phyloP scores from a whole-genome alignment of 2,329 filamentous ascomycete genomes.

The Chaetoscypha palmicola region DNA sequence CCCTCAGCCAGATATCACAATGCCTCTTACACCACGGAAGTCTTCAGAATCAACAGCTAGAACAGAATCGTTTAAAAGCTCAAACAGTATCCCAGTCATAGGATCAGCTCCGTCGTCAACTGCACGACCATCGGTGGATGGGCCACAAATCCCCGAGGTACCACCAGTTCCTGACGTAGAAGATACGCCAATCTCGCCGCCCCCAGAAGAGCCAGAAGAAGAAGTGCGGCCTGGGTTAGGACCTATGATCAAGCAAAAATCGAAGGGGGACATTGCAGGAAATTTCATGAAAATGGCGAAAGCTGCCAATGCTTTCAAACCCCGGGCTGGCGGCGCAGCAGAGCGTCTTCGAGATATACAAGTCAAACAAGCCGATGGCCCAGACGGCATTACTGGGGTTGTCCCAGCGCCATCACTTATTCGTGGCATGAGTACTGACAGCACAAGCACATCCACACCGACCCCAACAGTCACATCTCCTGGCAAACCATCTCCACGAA shows the following conservation, averaged over 20 bases:
- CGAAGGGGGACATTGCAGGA: slow-evolving; percentile 65
- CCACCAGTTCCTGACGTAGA: slow-evolving; percentile 1
- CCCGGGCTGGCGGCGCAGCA: slow-evolving; percentile 77
- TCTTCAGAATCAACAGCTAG: slow-evolving; percentile 7
- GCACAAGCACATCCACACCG: slow-evolving; percentile 26
- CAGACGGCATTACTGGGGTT: slow-evolving; percentile 84
- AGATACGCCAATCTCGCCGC: background rate
- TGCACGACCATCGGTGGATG: slow-evolving; percentile 5
- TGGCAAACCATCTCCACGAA: slow-evolving; percentile 7
- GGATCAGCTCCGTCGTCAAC: slow-evolving; percentile 7
- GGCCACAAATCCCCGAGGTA: slow-evolving; percentile 4
- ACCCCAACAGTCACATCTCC: slow-evolving; percentile 24
- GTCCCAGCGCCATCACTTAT: slow-evolving; percentile 65
- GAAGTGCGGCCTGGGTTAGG: slow-evolving; percentile 67
- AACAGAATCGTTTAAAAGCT: slow-evolving; percentile 10
- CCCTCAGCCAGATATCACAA: slow-evolving; percentile 4
- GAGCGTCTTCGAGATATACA: slow-evolving; percentile 59
- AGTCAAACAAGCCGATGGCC: slow-evolving; percentile 54
- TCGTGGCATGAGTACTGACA: slow-evolving; percentile 36
- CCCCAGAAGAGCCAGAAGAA: slow-evolving; percentile 21
- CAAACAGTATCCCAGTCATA: slow-evolving; percentile 4
- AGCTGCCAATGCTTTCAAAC: slow-evolving; percentile 69
- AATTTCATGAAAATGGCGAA: slow-evolving; percentile 75
- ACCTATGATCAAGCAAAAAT: slow-evolving; percentile 81
- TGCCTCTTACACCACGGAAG: slow-evolving; percentile 8